phyloP scores from a whole-genome alignment of 2,329 filamentous ascomycete genomes.

The Hymenoscyphus linearis region DNA sequence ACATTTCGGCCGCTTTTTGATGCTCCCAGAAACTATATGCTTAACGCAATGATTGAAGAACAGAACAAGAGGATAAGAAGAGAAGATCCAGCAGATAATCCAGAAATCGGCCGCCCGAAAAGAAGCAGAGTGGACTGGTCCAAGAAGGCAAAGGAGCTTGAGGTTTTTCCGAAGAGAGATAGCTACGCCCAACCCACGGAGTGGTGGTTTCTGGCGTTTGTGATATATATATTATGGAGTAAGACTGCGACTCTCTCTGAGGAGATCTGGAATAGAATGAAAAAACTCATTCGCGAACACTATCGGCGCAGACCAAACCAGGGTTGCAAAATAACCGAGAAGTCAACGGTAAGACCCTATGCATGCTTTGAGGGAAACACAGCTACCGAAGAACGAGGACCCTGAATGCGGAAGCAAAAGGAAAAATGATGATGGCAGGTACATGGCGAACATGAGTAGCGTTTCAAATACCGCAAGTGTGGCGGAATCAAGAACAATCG shows the following conservation, averaged over 20 bases:
- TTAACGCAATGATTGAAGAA: not conserved
- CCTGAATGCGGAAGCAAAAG: not conserved
- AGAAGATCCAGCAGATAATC: not conserved
- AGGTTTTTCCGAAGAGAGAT: conserved; percentile 3
- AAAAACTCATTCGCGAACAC: not conserved
- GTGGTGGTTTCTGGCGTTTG: conserved; percentile 1
- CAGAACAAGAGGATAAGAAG: not conserved
- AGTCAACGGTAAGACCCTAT: not conserved
- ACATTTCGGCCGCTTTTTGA: not conserved
- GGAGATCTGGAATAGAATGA: not conserved
- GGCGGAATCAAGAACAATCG: not conserved
- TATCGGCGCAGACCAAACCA: not conserved
- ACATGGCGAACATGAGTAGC: not conserved
- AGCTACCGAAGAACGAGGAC: not conserved
- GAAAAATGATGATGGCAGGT: not conserved
- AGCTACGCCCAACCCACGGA: not conserved
- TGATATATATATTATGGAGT: not conserved
- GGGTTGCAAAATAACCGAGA: not conserved
- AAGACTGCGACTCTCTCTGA: too few relatives aligned
- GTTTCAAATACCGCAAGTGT: not conserved
- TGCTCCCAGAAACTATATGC: not conserved
- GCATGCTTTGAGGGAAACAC: not conserved
- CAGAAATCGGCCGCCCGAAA: not conserved
- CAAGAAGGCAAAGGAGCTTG: conserved; percentile 3
- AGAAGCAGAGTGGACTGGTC: not conserved